Evolutionary conservation across 768 basidiomycete species (phyloP).

Genomic region (Auricularia sp.): DNA sequence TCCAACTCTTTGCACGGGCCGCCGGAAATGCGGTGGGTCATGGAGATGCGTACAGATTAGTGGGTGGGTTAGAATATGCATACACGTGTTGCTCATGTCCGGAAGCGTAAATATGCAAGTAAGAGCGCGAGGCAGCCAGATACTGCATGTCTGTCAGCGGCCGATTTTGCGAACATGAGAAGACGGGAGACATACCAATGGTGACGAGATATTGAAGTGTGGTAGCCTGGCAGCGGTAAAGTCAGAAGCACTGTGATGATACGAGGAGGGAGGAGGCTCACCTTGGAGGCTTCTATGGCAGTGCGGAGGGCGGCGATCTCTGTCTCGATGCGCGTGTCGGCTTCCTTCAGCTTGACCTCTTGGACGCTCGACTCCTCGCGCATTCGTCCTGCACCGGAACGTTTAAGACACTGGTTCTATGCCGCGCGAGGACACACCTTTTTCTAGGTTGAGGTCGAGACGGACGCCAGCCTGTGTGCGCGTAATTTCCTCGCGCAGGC

Average conservation of each 20-base stretch:
- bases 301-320: constrained; percentile 85
- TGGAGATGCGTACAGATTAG: neutral
- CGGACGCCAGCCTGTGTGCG: constrained; percentile 89
- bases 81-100: constrained; percentile 10
- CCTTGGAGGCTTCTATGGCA: constrained; percentile 78
- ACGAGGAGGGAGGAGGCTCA: constrained; percentile 19
- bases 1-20: no score
- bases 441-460: constrained; percentile 92
- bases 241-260: neutral
- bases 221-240: constrained; percentile 43
- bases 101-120: constrained; percentile 80
- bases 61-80: neutral
- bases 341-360: constrained; percentile 94
- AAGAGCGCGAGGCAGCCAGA: constrained; percentile 79
- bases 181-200: constrained; percentile 49
- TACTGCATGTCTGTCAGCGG: constrained; percentile 32
- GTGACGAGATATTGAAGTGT: constrained; percentile 83
- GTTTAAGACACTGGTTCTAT: neutral
- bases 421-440: constrained; percentile 27
- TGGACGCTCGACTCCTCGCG: constrained; percentile 86
- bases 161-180: neutral
- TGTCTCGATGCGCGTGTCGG: constrained; percentile 93
- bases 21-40: no score
- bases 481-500: constrained; percentile 83
- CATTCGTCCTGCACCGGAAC: constrained; percentile 50